Percentiles rank a stretch among this genome's conserved stretches.
Evolutionary conservation across 2,329 filamentous ascomycete genomes (phyloP).

Genomic region (Pseudogymnoascus sp.): DNA sequence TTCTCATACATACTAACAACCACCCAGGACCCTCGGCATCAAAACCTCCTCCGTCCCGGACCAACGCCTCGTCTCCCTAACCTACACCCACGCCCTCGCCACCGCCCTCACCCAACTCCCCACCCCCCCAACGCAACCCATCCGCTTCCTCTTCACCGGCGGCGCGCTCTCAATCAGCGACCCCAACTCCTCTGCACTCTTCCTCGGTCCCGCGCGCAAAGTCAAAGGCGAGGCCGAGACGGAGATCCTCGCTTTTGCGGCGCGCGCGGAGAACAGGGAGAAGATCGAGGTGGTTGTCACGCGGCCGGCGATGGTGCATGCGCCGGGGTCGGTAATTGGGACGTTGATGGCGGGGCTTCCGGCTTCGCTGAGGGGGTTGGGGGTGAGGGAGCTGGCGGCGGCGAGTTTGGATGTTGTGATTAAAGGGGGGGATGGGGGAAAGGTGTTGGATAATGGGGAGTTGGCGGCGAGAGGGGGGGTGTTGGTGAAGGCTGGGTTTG

Average conservation of each 20-base stretch:
- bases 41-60: not conserved
- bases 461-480: not conserved
- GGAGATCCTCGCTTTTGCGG: not conserved
- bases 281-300: not conserved
- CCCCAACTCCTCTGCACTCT: not conserved
- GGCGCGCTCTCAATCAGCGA: not conserved
- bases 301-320: not conserved
- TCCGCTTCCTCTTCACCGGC: not conserved
- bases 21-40: slow-evolving; percentile 2
- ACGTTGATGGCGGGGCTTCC: not conserved
- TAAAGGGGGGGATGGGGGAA: not conserved
- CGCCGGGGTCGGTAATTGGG: not conserved
- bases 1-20: not conserved
- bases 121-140: not conserved
- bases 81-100: not conserved
- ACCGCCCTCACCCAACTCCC: not conserved
- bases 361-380: not conserved
- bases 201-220: not conserved
- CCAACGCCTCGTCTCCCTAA: not conserved
- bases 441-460: not conserved
- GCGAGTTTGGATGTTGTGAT: not conserved
- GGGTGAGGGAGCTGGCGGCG: not conserved
- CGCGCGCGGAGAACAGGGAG: not conserved
- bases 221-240: not conserved
- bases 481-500: not conserved